Conservation (phyloP, 2,329 filamentous ascomycete species). For the Balansia obtecta region DNA sequence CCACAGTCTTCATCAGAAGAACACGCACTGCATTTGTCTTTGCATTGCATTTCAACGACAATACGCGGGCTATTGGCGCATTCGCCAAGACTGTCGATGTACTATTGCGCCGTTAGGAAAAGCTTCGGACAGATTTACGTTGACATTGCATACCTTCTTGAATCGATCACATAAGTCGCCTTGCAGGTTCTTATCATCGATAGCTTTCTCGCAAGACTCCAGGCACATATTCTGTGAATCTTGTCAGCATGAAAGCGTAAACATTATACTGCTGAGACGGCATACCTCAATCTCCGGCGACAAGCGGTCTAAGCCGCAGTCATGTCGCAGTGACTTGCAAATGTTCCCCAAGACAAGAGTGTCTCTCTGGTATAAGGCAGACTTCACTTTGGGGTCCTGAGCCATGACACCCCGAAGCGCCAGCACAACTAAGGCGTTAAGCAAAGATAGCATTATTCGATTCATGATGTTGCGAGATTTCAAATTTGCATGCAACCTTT, state of each 20-base stretch:
- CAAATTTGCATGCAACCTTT: background rate
- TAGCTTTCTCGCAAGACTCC: constrained; percentile 4
- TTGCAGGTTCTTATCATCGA: constrained; percentile 3
- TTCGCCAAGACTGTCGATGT: constrained; percentile 5
- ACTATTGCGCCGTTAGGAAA: background rate
- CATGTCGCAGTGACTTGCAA: constrained; percentile 4
- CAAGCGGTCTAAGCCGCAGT: constrained; percentile 3
- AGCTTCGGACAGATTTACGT: background rate
- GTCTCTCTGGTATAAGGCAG: background rate
- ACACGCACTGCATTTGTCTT: constrained; percentile 4
- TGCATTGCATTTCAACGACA: constrained; percentile 4
- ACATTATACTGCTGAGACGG: background rate
- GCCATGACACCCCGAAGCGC: constrained; percentile 1
- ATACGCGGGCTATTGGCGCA: constrained; percentile 4
- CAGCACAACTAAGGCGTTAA: background rate
- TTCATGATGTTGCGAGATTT: background rate
- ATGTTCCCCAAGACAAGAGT: constrained; percentile 6
- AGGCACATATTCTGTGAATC: constrained; percentile 3
- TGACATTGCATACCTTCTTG: constrained; percentile 2
- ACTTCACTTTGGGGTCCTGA: background rate
- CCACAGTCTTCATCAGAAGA: constrained; percentile 4
- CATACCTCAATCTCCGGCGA: constrained; percentile 4
- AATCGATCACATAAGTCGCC: constrained; percentile 3
- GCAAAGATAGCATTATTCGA: background rate
- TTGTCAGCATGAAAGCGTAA: background rate